Evolutionary conservation across 2,329 filamentous ascomycete species (phyloP).

Genomic region (Cladophialophora carrionii): DNA sequence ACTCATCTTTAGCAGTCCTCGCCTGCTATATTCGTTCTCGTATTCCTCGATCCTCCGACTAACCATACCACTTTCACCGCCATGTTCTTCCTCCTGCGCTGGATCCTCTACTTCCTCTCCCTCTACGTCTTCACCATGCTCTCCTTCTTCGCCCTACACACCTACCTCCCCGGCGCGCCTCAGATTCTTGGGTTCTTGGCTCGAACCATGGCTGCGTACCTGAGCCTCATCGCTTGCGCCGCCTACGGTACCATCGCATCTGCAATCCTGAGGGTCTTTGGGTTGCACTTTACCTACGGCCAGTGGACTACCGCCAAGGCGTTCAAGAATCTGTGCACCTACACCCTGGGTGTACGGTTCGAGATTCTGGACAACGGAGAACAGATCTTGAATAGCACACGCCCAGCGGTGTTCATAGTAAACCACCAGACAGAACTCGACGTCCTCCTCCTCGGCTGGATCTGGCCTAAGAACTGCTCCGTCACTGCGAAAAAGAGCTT

Average conservation of each 20-base stretch:
- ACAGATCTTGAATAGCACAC: conserved; percentile 63
- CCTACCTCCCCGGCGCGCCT: conserved; percentile 45
- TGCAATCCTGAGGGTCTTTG: conserved; percentile 69
- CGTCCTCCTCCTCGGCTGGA: conserved; percentile 82
- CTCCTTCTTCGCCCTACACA: conserved; percentile 54
- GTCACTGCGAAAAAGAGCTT: conserved; percentile 90
- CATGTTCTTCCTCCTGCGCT: conserved; percentile 42
- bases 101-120: conserved; percentile 51
- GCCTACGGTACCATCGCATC: conserved; percentile 76
- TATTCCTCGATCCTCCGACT: not conserved
- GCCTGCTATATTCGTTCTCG: conserved; percentile 1
- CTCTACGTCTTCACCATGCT: conserved; percentile 67
- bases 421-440: conserved; percentile 98
- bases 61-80: conserved; percentile 9
- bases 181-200: conserved; percentile 49
- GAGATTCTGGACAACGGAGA: conserved; percentile 66
- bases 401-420: conserved; percentile 87
- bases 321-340: conserved; percentile 79
- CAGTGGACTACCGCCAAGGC: conserved; percentile 82
- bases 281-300: conserved; percentile 69
- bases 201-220: conserved; percentile 53
- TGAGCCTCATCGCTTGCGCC: conserved; percentile 55
- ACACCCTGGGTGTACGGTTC: conserved; percentile 77
- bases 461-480: conserved; percentile 89
- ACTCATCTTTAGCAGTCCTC: conserved; percentile 8